These are phyloP conservation scores for Takashimella koratensis DNA, from an alignment of 1,284 basidiomycete genomes.

Conservation along the genomic window DNA sequence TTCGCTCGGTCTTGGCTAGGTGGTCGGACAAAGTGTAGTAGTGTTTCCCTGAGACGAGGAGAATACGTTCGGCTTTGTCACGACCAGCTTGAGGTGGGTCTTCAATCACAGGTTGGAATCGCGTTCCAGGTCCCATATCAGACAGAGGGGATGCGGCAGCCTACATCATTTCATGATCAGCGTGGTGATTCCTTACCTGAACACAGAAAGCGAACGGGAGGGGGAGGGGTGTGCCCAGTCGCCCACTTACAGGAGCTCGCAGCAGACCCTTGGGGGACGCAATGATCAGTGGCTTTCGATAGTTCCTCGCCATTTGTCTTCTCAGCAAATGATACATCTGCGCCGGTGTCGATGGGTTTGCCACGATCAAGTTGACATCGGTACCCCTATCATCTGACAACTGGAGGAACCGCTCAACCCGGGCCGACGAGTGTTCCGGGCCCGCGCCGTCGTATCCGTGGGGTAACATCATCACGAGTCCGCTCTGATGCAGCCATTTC, in stretches of 20 bases:
- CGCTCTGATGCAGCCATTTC: conserved; percentile 91
- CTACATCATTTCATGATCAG: conserved; percentile 50
- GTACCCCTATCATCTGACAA: conserved; percentile 39
- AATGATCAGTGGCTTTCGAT: conserved; percentile 76
- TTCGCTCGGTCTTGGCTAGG: conserved; percentile 55
- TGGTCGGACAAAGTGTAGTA: conserved; percentile 80
- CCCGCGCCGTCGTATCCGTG: conserved; percentile 86
- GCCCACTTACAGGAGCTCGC: conserved; percentile 63
- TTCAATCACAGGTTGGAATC: conserved; percentile 68
- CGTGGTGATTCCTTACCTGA: background rate
- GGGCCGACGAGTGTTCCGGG: conserved; percentile 81
- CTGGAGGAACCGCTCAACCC: conserved; percentile 81
- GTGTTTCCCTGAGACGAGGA: conserved; percentile 67
- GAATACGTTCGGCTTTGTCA: conserved; percentile 29
- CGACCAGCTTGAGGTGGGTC: conserved; percentile 48
- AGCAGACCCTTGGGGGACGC: conserved; percentile 78
- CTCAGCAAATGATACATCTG: conserved; percentile 86
- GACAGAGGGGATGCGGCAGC: conserved; percentile 66
- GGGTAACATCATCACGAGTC: conserved; percentile 76
- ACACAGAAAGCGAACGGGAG: background rate
- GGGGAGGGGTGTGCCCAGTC: conserved; percentile 5
- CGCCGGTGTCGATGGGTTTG: conserved; percentile 79
- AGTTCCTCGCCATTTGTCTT: conserved; percentile 76
- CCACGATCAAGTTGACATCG: conserved; percentile 75
- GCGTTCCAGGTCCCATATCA: conserved; percentile 62